A percentile compares a stretch with the other conserved stretches of the same genome.
These are phyloP conservation scores for Penicillium griseofulvum DNA, from an alignment of 2,329 filamentous ascomycete species.

Conservation along the genomic window DNA sequence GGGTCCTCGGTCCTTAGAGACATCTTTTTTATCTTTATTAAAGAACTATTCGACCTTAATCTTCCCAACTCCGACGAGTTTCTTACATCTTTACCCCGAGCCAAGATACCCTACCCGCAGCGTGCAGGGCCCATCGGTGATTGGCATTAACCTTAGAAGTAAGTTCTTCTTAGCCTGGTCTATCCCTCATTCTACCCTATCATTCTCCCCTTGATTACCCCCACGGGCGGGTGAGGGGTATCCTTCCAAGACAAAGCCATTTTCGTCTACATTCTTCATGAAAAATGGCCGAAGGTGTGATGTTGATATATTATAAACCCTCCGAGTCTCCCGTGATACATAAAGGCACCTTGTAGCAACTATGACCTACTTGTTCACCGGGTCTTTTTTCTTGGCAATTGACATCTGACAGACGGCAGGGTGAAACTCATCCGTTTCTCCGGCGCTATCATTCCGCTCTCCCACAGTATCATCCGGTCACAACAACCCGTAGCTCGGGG, in stretches of 20 bases:
- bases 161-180: slow-evolving; percentile 4
- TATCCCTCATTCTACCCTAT: not conserved
- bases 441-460: slow-evolving; percentile 24
- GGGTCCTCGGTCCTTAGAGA: not conserved
- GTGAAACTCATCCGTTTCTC: slow-evolving; percentile 34
- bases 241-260: not conserved
- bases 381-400: slow-evolving; percentile 7
- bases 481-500: slow-evolving; percentile 11
- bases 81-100: not conserved
- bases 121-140: slow-evolving; percentile 1
- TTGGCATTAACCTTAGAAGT: slow-evolving; percentile 5
- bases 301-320: not conserved
- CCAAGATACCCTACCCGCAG: not conserved
- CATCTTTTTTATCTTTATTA: not conserved
- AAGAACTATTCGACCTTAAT: not conserved
- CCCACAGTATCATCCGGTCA: slow-evolving; percentile 15
- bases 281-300: not conserved
- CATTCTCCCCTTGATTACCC: not conserved
- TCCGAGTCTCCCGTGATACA: not conserved
- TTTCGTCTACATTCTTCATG: not conserved
- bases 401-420: slow-evolving; percentile 12
- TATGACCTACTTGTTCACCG: not conserved
- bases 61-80: not conserved
- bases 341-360: not conserved
- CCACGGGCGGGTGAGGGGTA: not conserved